These are phyloP conservation scores for Buxus sempervirens DNA, from an alignment of 164 flowering plant genomes.

Conservation along the genomic window DNA sequence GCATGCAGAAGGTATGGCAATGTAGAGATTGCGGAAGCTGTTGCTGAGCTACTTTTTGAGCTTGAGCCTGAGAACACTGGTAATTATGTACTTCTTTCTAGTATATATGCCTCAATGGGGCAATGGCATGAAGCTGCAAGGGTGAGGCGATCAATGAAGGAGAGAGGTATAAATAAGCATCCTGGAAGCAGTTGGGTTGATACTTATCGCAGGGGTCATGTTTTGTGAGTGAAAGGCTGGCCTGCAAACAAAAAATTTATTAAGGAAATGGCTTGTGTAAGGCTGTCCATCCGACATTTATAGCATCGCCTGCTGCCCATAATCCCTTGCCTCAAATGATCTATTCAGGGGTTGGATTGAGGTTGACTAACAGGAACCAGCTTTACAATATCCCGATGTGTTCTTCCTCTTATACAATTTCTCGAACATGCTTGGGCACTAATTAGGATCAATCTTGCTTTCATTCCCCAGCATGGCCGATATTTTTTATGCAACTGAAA, in stretches of 20 bases:
- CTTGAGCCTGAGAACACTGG: slow-evolving; percentile 38
- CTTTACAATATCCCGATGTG: no score
- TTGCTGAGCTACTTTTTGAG: slow-evolving; percentile 26
- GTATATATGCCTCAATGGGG: slow-evolving; percentile 28
- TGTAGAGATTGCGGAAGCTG: slow-evolving; percentile 33
- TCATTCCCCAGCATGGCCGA: neutral
- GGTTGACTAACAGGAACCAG: neutral
- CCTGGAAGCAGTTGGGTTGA: slow-evolving; percentile 39
- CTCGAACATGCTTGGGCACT: neutral
- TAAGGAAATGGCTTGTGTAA: neutral
- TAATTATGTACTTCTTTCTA: slow-evolving; percentile 35
- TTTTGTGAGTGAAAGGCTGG: neutral
- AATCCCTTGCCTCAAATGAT: neutral
- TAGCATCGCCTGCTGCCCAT: no score
- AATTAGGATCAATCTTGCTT: neutral
- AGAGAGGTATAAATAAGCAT: slow-evolving; percentile 20
- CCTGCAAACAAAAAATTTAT: neutral
- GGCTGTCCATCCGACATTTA: no score
- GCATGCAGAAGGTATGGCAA: slow-evolving; percentile 31
- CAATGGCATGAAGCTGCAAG: slow-evolving; percentile 31
- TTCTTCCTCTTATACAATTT: neutral
- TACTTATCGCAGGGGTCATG: neutral
- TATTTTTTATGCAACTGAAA: neutral
- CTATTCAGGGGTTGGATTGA: neutral
- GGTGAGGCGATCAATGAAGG: slow-evolving; percentile 25